A percentile compares a stretch with the other conserved stretches of the same genome.
phyloP scores from a whole-genome alignment of 257 asterid species.

The Plectranthus barbatus region DNA sequence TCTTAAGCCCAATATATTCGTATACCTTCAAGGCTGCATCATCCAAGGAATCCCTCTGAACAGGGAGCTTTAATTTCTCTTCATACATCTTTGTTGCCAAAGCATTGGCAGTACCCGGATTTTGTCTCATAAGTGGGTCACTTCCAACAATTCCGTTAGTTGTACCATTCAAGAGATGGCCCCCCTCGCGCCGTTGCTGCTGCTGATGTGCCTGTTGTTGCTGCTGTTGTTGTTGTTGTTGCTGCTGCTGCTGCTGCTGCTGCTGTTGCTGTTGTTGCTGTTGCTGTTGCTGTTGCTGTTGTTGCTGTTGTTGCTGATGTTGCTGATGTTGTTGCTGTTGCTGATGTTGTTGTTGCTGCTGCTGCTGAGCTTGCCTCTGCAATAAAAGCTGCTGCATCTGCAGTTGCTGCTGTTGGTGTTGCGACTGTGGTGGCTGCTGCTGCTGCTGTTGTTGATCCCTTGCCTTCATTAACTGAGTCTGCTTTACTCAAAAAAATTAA shows the following conservation, averaged over 20 bases:
- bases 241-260: conserved; percentile 51
- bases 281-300: conserved; percentile 42
- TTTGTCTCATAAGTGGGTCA: conserved; percentile 77
- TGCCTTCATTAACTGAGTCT: conserved; percentile 89
- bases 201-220: conserved; percentile 31
- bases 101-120: conserved; percentile 76
- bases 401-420: conserved; percentile 56
- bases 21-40: conserved; percentile 86
- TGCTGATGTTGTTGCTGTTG: conserved; percentile 43
- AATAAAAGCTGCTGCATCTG: conserved; percentile 73
- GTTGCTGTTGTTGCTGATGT: conserved; percentile 51
- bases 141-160: conserved; percentile 76
- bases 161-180: conserved; percentile 69
- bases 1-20: neutral
- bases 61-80: conserved; percentile 71
- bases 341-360: conserved; percentile 21
- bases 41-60: conserved; percentile 78
- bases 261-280: conserved; percentile 65
- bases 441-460: conserved; percentile 81
- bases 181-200: conserved; percentile 73
- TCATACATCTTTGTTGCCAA: conserved; percentile 86
- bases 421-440: conserved; percentile 53
- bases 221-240: conserved; percentile 48
- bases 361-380: conserved; percentile 82
- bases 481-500: conserved; percentile 17